Conservation (phyloP, 352 stramenopile genomes). For the Globisporangium viniferum region DNA sequence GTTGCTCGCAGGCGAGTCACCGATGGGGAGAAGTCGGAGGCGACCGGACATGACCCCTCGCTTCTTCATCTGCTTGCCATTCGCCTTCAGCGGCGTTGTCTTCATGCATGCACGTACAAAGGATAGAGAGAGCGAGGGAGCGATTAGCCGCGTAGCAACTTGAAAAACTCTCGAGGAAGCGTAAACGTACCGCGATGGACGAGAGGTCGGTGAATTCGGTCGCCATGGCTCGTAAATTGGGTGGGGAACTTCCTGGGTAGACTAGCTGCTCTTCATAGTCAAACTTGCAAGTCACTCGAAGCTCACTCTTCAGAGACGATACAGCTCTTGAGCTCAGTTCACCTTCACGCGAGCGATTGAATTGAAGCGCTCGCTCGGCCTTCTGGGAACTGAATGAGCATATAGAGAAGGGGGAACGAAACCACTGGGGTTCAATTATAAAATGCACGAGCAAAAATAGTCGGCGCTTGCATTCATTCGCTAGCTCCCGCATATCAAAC, state of each 20-base stretch:
- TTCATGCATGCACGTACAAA: constrained; percentile 2
- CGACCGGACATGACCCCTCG: constrained; percentile 35
- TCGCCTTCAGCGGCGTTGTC: constrained; percentile 27
- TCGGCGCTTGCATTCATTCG: neutral
- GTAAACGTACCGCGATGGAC: constrained; percentile 23
- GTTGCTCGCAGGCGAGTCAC: constrained; percentile 28
- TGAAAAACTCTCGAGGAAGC: too few relatives aligned
- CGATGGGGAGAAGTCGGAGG: constrained; percentile 48
- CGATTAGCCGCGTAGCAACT: neutral
- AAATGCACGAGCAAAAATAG: constrained; percentile 2
- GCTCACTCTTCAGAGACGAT: neutral
- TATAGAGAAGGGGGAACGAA: neutral
- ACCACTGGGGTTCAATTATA: constrained; percentile 4
- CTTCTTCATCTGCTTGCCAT: constrained; percentile 50
- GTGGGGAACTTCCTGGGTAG: neutral
- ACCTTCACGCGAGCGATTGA: neutral
- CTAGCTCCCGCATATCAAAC: neutral
- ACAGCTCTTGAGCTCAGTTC: neutral
- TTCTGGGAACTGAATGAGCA: neutral
- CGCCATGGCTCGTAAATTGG: constrained; percentile 20
- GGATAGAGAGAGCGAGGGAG: neutral
- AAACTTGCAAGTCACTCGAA: neutral
- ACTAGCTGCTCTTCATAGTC: constrained; percentile 11
- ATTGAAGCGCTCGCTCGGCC: neutral
- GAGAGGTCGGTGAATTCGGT: constrained; percentile 63